A percentile compares a stretch with the other conserved stretches of the same genome.
Conservation (phyloP, 345 rosid species). For the Salix suchowensis region DNA sequence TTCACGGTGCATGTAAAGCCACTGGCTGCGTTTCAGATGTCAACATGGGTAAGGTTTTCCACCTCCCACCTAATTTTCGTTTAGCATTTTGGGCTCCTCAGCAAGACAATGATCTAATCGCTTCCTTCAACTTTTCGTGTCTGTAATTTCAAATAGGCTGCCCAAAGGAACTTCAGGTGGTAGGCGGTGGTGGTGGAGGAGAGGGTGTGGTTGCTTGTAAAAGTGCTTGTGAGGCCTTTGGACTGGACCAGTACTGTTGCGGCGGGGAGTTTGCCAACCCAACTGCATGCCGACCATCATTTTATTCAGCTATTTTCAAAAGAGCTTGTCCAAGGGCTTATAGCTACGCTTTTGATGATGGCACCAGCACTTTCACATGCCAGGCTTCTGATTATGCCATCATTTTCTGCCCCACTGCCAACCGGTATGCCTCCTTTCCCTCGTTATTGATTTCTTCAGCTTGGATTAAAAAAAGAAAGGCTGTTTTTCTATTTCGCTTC, state of each 20-base stretch:
- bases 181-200: slow-evolving; percentile 36
- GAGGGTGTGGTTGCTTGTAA: slow-evolving; percentile 63
- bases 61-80: neutral
- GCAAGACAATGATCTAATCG: neutral
- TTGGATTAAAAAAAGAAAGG: neutral
- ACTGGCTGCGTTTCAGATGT: slow-evolving; percentile 71
- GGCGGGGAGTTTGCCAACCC: slow-evolving; percentile 89
- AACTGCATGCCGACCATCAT: slow-evolving; percentile 62
- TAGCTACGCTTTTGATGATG: slow-evolving; percentile 77
- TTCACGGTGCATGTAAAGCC: slow-evolving; percentile 65
- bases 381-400: slow-evolving; percentile 67
- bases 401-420: slow-evolving; percentile 62
- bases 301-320: slow-evolving; percentile 71
- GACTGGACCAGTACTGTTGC: slow-evolving; percentile 82
- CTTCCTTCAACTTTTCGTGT: neutral
- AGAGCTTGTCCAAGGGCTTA: slow-evolving; percentile 86
- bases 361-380: slow-evolving; percentile 85
- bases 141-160: slow-evolving; percentile 40
- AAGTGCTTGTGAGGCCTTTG: slow-evolving; percentile 87
- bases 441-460: neutral
- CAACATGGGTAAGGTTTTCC: slow-evolving; percentile 46
- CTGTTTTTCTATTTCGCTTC: neutral
- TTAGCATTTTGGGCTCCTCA: neutral
- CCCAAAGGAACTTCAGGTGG: slow-evolving; percentile 89
- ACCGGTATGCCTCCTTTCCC: slow-evolving; percentile 25